Evolutionary conservation across 163 green algal genomes (phyloP).

Genomic region (Coccomyxa subellipsoidea): DNA sequence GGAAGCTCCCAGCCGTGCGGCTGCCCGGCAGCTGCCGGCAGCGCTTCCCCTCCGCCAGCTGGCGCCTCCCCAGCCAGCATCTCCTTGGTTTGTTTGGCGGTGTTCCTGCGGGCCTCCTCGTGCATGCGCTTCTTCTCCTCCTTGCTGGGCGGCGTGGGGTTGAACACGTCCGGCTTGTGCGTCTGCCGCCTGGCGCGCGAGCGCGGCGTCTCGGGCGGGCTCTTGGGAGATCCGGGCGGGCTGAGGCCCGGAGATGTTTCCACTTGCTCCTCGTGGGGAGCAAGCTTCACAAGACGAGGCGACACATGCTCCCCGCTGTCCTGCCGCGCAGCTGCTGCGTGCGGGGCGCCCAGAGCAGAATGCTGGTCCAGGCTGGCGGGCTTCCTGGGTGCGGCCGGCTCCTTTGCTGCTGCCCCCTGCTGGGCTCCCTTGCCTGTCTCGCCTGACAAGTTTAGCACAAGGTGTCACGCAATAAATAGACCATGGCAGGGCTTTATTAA

Average conservation of each 20-base stretch:
- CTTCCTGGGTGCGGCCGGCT: neutral
- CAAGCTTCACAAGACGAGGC: neutral
- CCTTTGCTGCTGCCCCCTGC: neutral
- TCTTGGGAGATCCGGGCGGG: no score
- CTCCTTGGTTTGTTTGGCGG: no score
- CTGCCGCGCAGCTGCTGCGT: neutral
- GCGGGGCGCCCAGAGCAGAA: neutral
- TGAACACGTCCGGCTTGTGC: neutral
- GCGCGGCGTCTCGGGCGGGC: neutral
- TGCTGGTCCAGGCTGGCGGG: neutral
- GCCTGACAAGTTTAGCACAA: neutral
- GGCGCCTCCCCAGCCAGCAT: no score
- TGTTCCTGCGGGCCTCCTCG: neutral
- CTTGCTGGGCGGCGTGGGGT: neutral
- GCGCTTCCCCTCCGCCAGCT: neutral
- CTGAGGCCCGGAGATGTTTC: neutral
- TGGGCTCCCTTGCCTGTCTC: neutral
- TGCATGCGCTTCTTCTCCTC: neutral
- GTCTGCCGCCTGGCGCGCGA: neutral
- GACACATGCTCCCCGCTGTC: neutral
- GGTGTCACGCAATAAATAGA: no score
- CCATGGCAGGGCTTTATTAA: no score
- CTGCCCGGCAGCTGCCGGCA: no score
- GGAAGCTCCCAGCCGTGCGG: no score
- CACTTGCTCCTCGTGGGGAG: neutral